These are phyloP conservation scores for Fragilaria radians DNA, from an alignment of 108 stramenopile species.

Conservation along the genomic window DNA sequence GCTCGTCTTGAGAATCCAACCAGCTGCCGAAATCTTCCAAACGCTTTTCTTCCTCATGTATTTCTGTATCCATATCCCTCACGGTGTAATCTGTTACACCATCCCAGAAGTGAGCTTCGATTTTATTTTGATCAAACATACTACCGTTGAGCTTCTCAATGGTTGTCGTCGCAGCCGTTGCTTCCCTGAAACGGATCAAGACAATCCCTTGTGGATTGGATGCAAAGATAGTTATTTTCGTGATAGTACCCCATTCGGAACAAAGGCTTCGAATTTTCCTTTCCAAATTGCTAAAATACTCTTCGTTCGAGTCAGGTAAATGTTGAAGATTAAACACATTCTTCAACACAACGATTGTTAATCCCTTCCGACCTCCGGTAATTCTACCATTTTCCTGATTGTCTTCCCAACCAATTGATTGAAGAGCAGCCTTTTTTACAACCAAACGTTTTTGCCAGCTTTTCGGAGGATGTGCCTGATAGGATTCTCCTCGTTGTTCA, in stretches of 20 bases:
- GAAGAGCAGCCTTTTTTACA: slow-evolving; percentile 61
- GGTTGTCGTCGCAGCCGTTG: slow-evolving; percentile 76
- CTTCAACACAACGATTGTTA: slow-evolving; percentile 89
- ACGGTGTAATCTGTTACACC: slow-evolving; percentile 92
- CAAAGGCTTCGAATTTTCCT: slow-evolving; percentile 50
- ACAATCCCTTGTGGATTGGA: slow-evolving; percentile 77
- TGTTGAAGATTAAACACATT: slow-evolving; percentile 70
- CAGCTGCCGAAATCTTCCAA: slow-evolving; percentile 94
- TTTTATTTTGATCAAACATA: slow-evolving; percentile 1
- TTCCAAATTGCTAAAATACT: slow-evolving; percentile 45
- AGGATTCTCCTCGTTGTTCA: slow-evolving; percentile 44
- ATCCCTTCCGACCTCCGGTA: slow-evolving; percentile 81
- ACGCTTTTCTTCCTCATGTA: slow-evolving; percentile 67
- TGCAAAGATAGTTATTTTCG: slow-evolving; percentile 92
- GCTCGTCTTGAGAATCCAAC: slow-evolving; percentile 88
- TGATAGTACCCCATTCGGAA: slow-evolving; percentile 66
- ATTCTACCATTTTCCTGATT: slow-evolving; percentile 69
- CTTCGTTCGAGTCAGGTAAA: slow-evolving; percentile 27
- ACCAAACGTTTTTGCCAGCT: slow-evolving; percentile 71
- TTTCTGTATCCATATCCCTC: slow-evolving; percentile 40
- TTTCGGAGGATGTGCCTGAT: slow-evolving; percentile 21
- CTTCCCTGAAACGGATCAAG: slow-evolving; percentile 83
- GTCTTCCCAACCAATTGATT: slow-evolving; percentile 82
- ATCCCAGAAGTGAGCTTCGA: slow-evolving; percentile 89
- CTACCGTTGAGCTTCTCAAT: slow-evolving; percentile 70